Evolutionary conservation across 2,329 filamentous ascomycete genomes (phyloP), one percentile per base, ranked within the genome.

Genomic region (Colletotrichum tofieldiae): DNA sequence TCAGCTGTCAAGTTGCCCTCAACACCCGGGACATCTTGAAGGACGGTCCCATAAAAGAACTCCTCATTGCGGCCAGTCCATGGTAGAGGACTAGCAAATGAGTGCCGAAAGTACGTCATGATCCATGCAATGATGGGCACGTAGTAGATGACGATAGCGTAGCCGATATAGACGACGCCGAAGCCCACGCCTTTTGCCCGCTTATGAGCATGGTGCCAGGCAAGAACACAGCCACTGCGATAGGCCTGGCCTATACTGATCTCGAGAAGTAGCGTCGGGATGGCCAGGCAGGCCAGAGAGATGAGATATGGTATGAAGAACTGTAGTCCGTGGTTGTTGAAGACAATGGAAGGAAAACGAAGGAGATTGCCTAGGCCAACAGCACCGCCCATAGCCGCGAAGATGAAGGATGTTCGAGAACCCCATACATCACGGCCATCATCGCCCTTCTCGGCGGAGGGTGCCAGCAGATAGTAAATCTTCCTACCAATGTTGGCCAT

Each of bases 211-310:
- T 85, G 86, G 75, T 86, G 84, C 75, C 81, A 88, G 0, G 87
- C 86, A 39, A 87, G 83, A 20, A 87, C 84, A 0, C 82, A 83
- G 16, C 87, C 86, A 35, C 85, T 86, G 3, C 87, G 86, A 73
- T 89, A 88, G 1, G 86, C 86, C 70, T 89, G 93, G 60, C 93
- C 93, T 43, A 93, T 93, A 45, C 91, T 92, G 61, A 89, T 87
- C 73, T 90, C 86, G 32, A 89, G 83, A 6, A 87, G 82, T 12
- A 89, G 81, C 0, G 85, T 82, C 0, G 87, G 88, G 23, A 89
- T 88, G 16, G 87, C 87, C 49, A 90, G 81, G 14, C 86, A 77
- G 65, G 86, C 84, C 4, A 89, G 81, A 0, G 87, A 85, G 9
- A 89, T 78, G 14, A 87, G 73, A 69, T 89, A 89, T 0, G 87